These are phyloP conservation scores for Lasiosphaeris hirsuta DNA, from an alignment of 495 filamentous ascomycete species.

Conservation along the genomic window DNA sequence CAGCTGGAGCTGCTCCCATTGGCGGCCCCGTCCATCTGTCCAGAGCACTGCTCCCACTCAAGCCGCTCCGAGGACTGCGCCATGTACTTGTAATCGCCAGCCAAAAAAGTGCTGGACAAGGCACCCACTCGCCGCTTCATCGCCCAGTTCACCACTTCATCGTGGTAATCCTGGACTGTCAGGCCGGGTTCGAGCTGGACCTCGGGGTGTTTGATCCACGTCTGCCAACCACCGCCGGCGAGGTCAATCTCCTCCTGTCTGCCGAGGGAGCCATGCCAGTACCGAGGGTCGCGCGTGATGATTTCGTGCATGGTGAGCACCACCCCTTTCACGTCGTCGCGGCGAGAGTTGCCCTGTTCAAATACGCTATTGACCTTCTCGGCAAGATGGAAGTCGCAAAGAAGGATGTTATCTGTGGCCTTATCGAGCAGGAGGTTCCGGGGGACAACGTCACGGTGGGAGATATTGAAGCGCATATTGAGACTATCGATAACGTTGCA, in stretches of 20 bases:
- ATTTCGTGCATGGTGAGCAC: constrained; percentile 41
- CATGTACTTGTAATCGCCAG: no score
- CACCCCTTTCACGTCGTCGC: constrained; percentile 39
- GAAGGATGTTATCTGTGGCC: background rate
- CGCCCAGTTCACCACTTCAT: constrained; percentile 10
- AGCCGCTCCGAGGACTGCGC: no score
- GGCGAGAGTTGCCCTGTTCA: background rate
- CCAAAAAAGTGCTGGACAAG: no score
- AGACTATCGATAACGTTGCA: constrained; percentile 17
- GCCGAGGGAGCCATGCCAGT: constrained; percentile 8
- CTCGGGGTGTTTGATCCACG: constrained; percentile 21
- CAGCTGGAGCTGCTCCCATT: no score
- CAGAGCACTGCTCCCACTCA: no score
- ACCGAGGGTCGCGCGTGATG: constrained; percentile 34
- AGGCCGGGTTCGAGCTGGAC: constrained; percentile 19
- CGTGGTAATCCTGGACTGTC: constrained; percentile 1
- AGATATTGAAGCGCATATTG: constrained; percentile 2
- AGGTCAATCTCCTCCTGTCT: constrained; percentile 10
- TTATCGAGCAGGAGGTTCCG: constrained; percentile 10
- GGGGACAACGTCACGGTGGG: constrained; percentile 6
- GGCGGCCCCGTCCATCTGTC: no score
- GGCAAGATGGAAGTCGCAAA: no score
- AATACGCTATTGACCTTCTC: no score
- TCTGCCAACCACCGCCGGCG: background rate
- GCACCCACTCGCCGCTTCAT: no score